Percentiles rank a stretch among this genome's conserved stretches.
These are phyloP conservation scores for Phanerochaete sordida DNA, from an alignment of 768 basidiomycete species.

Conservation along the genomic window DNA sequence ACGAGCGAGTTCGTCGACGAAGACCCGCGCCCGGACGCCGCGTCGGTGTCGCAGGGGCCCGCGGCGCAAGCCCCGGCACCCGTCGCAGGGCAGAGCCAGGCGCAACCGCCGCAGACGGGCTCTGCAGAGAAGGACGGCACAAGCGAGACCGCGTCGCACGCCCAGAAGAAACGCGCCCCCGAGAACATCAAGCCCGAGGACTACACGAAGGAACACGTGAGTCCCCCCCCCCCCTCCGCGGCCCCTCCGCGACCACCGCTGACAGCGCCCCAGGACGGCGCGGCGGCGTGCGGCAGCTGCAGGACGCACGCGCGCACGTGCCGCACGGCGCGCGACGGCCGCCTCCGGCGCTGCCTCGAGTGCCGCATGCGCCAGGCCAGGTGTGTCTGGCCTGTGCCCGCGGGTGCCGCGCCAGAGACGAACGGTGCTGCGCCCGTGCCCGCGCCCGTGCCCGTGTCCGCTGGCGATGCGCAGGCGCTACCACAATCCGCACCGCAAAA, in stretches of 20 bases:
- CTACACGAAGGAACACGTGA: background rate
- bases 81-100: background rate
- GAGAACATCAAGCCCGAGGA: background rate
- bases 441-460: background rate
- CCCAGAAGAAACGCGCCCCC: background rate
- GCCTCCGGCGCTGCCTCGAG: background rate
- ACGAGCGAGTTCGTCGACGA: slow-evolving; percentile 2
- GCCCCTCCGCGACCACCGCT: too few species aligned
- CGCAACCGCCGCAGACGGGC: background rate
- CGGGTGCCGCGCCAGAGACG: background rate
- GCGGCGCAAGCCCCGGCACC: too few species aligned
- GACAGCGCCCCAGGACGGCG: background rate
- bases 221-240: too few species aligned
- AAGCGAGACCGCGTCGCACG: background rate
- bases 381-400: background rate
- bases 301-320: background rate
- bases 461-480: too few species aligned
- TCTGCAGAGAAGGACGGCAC: background rate
- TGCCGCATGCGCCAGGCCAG: background rate
- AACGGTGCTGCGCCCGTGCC: too few species aligned
- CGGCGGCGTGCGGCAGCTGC: background rate
- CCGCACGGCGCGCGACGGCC: background rate
- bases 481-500: too few species aligned
- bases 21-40: background rate
- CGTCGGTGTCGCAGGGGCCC: background rate